Evolutionary conservation across 768 basidiomycete species (phyloP).

Genomic region (Tulasnella sp.): DNA sequence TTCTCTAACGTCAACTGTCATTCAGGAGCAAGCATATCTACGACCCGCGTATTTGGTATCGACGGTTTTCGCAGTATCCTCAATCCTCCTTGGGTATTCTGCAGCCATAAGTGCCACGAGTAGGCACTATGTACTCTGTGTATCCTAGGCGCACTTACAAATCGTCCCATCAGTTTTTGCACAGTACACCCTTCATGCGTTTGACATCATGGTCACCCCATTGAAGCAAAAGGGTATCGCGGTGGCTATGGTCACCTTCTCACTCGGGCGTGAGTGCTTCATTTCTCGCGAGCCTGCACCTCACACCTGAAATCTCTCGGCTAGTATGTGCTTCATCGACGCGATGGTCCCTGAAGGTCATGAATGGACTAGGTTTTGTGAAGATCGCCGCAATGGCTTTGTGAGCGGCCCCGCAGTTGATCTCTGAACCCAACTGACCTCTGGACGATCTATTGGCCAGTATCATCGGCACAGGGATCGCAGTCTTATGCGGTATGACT

Average conservation of each 20-base stretch:
- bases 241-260: neutral
- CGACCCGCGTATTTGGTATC: neutral
- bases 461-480: conserved; percentile 18
- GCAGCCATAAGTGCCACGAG: neutral
- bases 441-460: neutral
- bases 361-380: neutral
- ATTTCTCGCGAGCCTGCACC: neutral
- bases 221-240: neutral
- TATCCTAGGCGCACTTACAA: neutral
- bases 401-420: neutral
- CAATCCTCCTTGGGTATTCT: neutral
- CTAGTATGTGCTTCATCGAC: neutral
- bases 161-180: neutral
- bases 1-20: no score
- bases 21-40: conserved; percentile 4
- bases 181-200: neutral
- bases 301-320: no score
- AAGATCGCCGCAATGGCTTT: neutral
- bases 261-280: neutral
- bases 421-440: neutral
- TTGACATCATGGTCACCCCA: neutral
- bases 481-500: conserved; percentile 22
- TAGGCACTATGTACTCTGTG: neutral
- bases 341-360: neutral
- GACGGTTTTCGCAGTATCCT: neutral